A percentile compares a stretch with the other conserved stretches of the same genome.
Conservation (phyloP, 2,329 filamentous ascomycete species). For the Aspergillus calidoustus region DNA sequence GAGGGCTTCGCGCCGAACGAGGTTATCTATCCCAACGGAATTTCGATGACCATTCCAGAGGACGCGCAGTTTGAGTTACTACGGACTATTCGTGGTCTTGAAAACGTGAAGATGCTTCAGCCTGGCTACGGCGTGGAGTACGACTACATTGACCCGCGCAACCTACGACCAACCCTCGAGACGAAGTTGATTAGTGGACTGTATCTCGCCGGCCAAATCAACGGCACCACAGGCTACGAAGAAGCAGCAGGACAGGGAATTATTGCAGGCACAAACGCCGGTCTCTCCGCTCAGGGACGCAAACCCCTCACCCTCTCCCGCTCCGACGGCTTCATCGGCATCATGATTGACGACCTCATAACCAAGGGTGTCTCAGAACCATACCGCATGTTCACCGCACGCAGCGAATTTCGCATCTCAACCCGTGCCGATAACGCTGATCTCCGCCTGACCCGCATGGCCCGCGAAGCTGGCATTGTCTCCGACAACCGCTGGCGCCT, state of each 20-base stretch:
- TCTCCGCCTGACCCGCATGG: slow-evolving; percentile 77
- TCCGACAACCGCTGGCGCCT: slow-evolving; percentile 75
- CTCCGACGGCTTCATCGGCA: slow-evolving; percentile 92
- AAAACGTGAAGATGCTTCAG: slow-evolving; percentile 89
- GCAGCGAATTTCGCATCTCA: slow-evolving; percentile 93
- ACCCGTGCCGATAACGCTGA: slow-evolving; percentile 94
- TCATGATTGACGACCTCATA: slow-evolving; percentile 97
- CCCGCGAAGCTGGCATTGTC: slow-evolving; percentile 76
- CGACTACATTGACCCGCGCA: slow-evolving; percentile 94
- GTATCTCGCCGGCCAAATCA: slow-evolving; percentile 94
- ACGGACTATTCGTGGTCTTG: slow-evolving; percentile 84
- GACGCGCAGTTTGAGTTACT: slow-evolving; percentile 84
- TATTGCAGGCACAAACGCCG: slow-evolving; percentile 91
- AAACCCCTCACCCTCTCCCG: slow-evolving; percentile 71
- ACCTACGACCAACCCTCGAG: slow-evolving; percentile 84
- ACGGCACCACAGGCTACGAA: slow-evolving; percentile 97
- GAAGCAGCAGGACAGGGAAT: slow-evolving; percentile 94
- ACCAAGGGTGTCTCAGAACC: slow-evolving; percentile 97
- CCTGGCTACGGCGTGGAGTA: slow-evolving; percentile 98
- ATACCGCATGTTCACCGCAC: slow-evolving; percentile 96
- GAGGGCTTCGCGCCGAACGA: slow-evolving; percentile 86
- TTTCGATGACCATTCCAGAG: slow-evolving; percentile 94
- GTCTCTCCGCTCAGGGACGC: slow-evolving; percentile 72
- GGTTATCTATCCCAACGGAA: slow-evolving; percentile 92
- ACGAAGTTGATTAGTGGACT: slow-evolving; percentile 89